phyloP scores from a whole-genome alignment of 2,329 filamentous ascomycete species.

The Sordariomycetes sp. region DNA sequence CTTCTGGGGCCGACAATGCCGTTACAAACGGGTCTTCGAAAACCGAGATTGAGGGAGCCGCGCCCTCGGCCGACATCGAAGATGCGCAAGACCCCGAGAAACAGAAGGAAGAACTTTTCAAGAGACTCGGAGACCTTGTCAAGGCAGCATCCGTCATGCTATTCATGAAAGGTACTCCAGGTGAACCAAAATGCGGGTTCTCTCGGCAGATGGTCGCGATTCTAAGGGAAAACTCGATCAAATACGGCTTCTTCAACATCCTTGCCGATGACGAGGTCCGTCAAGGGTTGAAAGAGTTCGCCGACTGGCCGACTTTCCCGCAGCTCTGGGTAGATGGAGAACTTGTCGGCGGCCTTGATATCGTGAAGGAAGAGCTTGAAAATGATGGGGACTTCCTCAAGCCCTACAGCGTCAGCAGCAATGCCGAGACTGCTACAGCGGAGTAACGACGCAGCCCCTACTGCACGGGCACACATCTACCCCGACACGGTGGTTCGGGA shows the following conservation, averaged over 20 bases:
- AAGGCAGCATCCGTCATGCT: conserved; percentile 97
- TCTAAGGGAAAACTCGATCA: conserved; percentile 78
- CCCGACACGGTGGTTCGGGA: neutral
- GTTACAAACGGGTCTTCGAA: conserved; percentile 31
- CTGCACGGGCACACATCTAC: neutral
- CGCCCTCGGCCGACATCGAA: neutral
- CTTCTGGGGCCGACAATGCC: conserved; percentile 21
- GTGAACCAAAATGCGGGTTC: conserved; percentile 82
- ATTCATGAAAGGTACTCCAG: conserved; percentile 75
- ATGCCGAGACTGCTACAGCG: conserved; percentile 20
- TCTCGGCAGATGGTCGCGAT: conserved; percentile 81
- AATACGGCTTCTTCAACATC: conserved; percentile 99
- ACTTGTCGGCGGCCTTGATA: conserved; percentile 86
- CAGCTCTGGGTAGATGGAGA: conserved; percentile 90
- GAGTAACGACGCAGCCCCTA: neutral
- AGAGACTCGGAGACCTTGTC: conserved; percentile 72
- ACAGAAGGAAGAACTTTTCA: conserved; percentile 75
- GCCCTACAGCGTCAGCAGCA: conserved; percentile 50
- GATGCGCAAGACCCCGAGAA: conserved; percentile 36
- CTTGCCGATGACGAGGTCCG: conserved; percentile 93
- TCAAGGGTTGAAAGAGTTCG: conserved; percentile 91
- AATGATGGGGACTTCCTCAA: conserved; percentile 75
- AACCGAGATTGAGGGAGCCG: conserved; percentile 48
- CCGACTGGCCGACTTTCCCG: conserved; percentile 97
- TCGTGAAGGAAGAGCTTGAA: conserved; percentile 90